Evolutionary conservation across 495 filamentous ascomycete genomes (phyloP), one percentile per base, ranked within the genome.

Genomic region (Filosporella fistucella): DNA sequence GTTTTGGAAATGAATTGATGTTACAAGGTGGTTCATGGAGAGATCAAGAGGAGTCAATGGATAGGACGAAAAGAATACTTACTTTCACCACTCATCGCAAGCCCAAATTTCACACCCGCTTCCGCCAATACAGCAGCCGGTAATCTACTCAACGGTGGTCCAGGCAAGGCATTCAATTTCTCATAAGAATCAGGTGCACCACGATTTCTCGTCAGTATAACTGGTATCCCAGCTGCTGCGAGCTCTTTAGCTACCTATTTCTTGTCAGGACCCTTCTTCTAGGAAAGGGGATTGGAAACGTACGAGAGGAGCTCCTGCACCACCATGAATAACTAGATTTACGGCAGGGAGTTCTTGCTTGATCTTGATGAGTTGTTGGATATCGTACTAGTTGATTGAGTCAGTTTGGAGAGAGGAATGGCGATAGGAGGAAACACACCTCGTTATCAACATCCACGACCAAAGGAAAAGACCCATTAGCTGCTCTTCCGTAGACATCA

Each of bases 171-270:
- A 38, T 65, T 56, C 17, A 46, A 51, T 23, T 60, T 63, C 13
- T 64, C 63, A 39, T 54, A 70, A 4, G n/a, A 34, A 12, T 59
- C 56, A 1, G 63, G 66, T 3, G 59, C 60, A 18, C 56, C 57
- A 8, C 62, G 63, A 20, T 46, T 51, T 38, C 57, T 51, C 7
- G 60, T 61, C 13, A 72, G 51, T 17, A 75, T 71, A 4, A 75
- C 59, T 1, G 68, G 59, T 21, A 75, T 63, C 8, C 53, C 41
- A 4, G 67, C 62, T 7, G 54, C 56, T 12, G 68, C 68, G 2
- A 75, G 55, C 21, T 69, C 64, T 3, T 63, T 48, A 40, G 67
- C 70, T 30, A 71, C 52, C 52, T 57, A 54, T 40, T 42, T 42
- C 40, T 21, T 9, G 13, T 28, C 13, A 22, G 20, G 9, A 28